Evolutionary conservation across 2,329 filamentous ascomycete species (phyloP), one percentile per base, ranked within the genome.

Genomic region (Aspergillus sp.): DNA sequence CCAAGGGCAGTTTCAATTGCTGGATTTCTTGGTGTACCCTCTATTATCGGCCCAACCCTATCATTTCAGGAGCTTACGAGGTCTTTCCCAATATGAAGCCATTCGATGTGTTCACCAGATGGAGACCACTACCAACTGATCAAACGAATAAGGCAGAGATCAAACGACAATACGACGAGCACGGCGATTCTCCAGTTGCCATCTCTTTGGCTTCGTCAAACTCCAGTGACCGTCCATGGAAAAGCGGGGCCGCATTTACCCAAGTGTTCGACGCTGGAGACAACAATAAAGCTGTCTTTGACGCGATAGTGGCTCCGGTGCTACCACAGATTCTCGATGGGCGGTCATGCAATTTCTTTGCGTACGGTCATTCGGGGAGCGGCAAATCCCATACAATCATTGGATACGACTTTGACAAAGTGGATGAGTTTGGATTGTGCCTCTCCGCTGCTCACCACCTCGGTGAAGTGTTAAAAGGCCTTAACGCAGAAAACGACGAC

Each of bases 331-430:
- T 77, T 9, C 48, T 76, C 23, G 46, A 59, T 10, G 73, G 73
- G 3, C 61, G 60, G 13, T 71, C 58, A 11, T 75, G 73, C 63
- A 77, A 70, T 47, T 71, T 75, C 59, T 75, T 76, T 52, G 74
- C 73, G 9, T 76, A 77, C 49, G 73, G 74, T 3, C 72, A 76
- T 57, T 74, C 74, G 2, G 71, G 70, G 16, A 75, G 72, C 49
- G 73, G 72, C 0, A 76, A 75, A 53, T 69, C 72, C 1, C 72
- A 75, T 52, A 75, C 72, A 0, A 71, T 75, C 45, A 66, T 78
- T 5, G 76, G 76, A 2, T 76, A 77, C 46, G 67, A 77, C 16
- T 71, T 68, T 42, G 62, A 74, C 5, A 53, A 69, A 2, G 25
- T 42, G 1, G 53, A 67, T 3, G 53, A 72, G 19, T 64, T 75